phyloP scores from a whole-genome alignment of 208 protist species.

The Acanthamoeba castellanii region DNA sequence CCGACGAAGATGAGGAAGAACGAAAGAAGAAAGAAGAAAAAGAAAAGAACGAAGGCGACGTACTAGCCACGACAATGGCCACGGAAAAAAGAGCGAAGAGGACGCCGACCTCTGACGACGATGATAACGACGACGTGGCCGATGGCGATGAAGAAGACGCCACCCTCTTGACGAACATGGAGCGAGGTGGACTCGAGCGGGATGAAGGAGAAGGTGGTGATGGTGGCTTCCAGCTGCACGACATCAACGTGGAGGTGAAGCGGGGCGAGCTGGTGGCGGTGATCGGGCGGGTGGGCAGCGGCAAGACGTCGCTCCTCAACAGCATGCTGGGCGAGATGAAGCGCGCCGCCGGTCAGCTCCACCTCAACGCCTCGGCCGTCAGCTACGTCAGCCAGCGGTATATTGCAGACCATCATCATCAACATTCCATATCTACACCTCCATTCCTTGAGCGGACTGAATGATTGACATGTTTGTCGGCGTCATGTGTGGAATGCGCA shows the following conservation, averaged over 20 bases:
- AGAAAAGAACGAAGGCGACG: background rate
- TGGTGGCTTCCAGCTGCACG: background rate
- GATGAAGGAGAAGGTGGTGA: background rate
- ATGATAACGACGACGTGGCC: background rate
- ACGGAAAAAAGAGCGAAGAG: no score
- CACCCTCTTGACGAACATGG: background rate
- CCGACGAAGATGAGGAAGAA: background rate
- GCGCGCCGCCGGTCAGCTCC: background rate
- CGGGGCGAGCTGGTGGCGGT: slow-evolving; percentile 78
- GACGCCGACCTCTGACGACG: no score
- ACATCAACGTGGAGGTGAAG: background rate
- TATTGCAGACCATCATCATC: background rate
- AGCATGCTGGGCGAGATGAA: slow-evolving; percentile 78
- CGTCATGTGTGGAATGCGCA: background rate
- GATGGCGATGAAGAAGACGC: background rate
- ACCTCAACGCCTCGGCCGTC: background rate
- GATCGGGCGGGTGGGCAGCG: slow-evolving; percentile 78
- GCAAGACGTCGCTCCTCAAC: slow-evolving; percentile 77
- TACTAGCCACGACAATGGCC: no score
- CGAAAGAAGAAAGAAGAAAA: background rate
- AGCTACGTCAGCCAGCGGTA: slow-evolving; percentile 32
- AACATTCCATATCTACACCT: background rate
- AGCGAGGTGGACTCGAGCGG: background rate
- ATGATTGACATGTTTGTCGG: no score
- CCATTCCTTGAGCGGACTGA: background rate